Evolutionary conservation across 305 asterid genomes (phyloP).

Genomic region (Vinca major): DNA sequence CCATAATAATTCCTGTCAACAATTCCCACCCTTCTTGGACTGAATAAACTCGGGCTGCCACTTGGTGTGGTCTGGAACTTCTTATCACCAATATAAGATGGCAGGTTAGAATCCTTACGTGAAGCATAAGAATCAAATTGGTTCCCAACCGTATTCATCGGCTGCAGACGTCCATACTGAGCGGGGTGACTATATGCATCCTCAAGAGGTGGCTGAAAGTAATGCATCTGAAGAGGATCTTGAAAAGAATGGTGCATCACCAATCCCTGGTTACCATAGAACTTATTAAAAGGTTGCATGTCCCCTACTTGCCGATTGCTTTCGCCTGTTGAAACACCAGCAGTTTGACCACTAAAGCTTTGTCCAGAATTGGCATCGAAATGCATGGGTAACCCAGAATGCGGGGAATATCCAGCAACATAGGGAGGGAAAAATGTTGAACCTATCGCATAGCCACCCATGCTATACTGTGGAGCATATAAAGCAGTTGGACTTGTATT

Average conservation of each 20-base stretch:
- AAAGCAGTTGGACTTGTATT: constrained; percentile 43
- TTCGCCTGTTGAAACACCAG: constrained; percentile 39
- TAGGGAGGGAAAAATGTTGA: constrained; percentile 52
- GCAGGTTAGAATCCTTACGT: constrained; percentile 29
- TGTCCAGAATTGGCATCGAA: constrained; percentile 39
- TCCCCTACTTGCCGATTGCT: constrained; percentile 35
- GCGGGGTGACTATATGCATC: constrained; percentile 45
- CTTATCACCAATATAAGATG: constrained; percentile 43
- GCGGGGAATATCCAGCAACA: constrained; percentile 45
- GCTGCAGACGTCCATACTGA: constrained; percentile 40
- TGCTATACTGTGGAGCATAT: constrained; percentile 52
- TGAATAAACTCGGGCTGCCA: constrained; percentile 34
- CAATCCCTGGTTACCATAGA: constrained; percentile 56
- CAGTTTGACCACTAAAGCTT: constrained; percentile 44
- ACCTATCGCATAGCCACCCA: constrained; percentile 48
- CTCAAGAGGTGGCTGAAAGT: constrained; percentile 52
- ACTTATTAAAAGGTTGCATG: constrained; percentile 44
- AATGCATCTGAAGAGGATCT: constrained; percentile 62
- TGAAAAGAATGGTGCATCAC: constrained; percentile 44
- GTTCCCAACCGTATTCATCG: constrained; percentile 33
- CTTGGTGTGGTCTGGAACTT: constrained; percentile 37
- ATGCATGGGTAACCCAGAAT: constrained; percentile 37
- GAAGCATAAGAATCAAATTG: constrained; percentile 40
- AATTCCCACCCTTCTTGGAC: constrained; percentile 40
- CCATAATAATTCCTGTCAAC: constrained; percentile 46